Evolutionary conservation across 148 eudicot species (phyloP).

Genomic region (Simmondsia chinensis): DNA sequence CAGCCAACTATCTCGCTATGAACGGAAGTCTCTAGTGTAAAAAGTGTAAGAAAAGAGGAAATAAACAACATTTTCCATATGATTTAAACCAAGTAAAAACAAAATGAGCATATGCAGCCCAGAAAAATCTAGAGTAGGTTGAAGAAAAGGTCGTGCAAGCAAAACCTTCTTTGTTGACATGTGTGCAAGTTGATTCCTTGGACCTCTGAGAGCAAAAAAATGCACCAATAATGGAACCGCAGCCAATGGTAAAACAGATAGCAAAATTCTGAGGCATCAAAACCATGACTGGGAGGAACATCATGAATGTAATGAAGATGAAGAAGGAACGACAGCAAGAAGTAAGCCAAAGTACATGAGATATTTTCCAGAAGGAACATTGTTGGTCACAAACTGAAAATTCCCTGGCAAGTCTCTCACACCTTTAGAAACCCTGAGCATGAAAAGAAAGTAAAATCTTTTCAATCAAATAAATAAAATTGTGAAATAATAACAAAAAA

Average conservation of each 20-base stretch:
- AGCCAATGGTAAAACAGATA: conserved; percentile 51
- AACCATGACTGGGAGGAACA: conserved; percentile 64
- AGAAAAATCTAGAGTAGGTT: no score
- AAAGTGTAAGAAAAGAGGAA: background rate
- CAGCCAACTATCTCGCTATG: conserved; percentile 41
- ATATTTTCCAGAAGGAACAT: conserved; percentile 47
- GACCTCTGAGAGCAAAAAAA: conserved; percentile 60
- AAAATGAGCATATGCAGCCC: background rate
- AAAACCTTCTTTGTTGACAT: conserved; percentile 50
- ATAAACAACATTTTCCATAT: background rate
- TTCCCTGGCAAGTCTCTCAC: conserved; percentile 44
- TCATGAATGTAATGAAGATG: conserved; percentile 45
- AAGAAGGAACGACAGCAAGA: conserved; percentile 42
- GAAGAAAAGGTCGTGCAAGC: no score
- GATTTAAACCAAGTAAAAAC: background rate
- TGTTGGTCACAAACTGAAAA: conserved; percentile 43
- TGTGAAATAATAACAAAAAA: no score
- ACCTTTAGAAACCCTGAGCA: conserved; percentile 39
- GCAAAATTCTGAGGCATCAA: conserved; percentile 59
- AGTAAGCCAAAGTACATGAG: conserved; percentile 41
- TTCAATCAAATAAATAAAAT: no score
- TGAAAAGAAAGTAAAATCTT: no score
- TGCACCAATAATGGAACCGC: conserved; percentile 42
- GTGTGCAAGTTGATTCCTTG: conserved; percentile 41
- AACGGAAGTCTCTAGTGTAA: conserved; percentile 43